Evolutionary conservation across 2,329 filamentous ascomycete genomes (phyloP).

Genomic region (Apiospora hydei): DNA sequence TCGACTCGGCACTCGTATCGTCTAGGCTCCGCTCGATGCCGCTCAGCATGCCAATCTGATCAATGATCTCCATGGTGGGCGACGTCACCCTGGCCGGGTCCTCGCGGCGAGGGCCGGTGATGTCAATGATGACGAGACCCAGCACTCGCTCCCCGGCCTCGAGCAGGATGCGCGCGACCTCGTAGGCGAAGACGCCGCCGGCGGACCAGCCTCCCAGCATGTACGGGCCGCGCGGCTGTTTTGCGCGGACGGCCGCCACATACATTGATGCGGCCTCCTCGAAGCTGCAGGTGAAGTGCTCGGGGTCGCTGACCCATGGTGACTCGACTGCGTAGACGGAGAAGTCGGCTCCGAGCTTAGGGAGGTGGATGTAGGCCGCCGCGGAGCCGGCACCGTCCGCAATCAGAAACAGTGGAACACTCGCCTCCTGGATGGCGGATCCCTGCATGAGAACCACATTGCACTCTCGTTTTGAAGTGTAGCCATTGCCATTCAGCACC

Average conservation of each 20-base stretch:
- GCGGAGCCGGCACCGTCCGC: constrained; percentile 54
- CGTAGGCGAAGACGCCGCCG: constrained; percentile 58
- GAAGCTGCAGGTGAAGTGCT: constrained; percentile 30
- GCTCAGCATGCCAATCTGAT: constrained; percentile 3
- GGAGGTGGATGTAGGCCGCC: constrained; percentile 48
- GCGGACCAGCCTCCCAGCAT: constrained; percentile 61
- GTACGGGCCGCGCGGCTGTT: constrained; percentile 55
- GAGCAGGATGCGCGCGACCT: constrained; percentile 49
- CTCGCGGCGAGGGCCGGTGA: no score
- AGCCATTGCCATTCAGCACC: no score
- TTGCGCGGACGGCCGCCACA: constrained; percentile 50
- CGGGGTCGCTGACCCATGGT: constrained; percentile 40
- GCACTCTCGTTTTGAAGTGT: neutral
- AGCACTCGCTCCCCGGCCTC: constrained; percentile 46
- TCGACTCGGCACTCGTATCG: neutral
- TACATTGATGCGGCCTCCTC: constrained; percentile 44
- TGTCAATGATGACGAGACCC: constrained; percentile 50
- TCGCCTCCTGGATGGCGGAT: no score
- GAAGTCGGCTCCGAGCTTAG: constrained; percentile 40
- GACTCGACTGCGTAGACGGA: constrained; percentile 49
- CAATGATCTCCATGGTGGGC: neutral
- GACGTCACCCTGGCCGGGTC: no score
- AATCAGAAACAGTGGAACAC: constrained; percentile 47
- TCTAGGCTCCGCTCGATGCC: constrained; percentile 1
- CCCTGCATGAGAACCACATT: constrained; percentile 31